phyloP scores from a whole-genome alignment of 306 rosid genomes.

The Inga oerstediana region DNA sequence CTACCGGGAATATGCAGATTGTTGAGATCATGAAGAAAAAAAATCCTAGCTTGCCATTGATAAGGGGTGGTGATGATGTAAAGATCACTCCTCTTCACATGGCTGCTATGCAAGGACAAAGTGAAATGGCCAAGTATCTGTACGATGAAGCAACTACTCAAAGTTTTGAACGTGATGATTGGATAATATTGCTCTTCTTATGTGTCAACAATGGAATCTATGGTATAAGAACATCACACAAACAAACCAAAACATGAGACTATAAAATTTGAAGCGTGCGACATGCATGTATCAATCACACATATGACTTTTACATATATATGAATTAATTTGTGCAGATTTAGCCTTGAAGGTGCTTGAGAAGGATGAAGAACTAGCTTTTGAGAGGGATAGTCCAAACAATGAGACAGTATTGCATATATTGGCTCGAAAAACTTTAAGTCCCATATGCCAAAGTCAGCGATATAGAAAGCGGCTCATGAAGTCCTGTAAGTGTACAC shows the following conservation, averaged over 20 bases:
- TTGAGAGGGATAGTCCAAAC: background rate
- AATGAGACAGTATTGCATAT: slow-evolving; percentile 38
- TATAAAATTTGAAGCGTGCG: background rate
- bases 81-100: slow-evolving; percentile 40
- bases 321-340: background rate
- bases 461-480: slow-evolving; percentile 4
- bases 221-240: slow-evolving; percentile 32
- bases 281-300: background rate
- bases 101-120: slow-evolving; percentile 37
- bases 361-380: background rate
- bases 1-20: slow-evolving; percentile 32
- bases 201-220: slow-evolving; percentile 30
- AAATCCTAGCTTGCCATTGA: background rate
- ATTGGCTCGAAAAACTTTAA: slow-evolving; percentile 39
- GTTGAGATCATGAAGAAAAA: slow-evolving; percentile 16
- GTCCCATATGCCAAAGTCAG: slow-evolving; percentile 11
- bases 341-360: background rate
- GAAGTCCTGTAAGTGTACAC: slow-evolving; percentile 37
- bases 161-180: slow-evolving; percentile 5
- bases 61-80: slow-evolving; percentile 13
- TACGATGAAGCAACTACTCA: background rate
- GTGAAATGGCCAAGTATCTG: slow-evolving; percentile 36
- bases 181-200: slow-evolving; percentile 22
- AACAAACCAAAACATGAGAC: background rate
- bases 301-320: background rate